phyloP scores from a whole-genome alignment of 305 asterid species.

The Rubia tinctorum region DNA sequence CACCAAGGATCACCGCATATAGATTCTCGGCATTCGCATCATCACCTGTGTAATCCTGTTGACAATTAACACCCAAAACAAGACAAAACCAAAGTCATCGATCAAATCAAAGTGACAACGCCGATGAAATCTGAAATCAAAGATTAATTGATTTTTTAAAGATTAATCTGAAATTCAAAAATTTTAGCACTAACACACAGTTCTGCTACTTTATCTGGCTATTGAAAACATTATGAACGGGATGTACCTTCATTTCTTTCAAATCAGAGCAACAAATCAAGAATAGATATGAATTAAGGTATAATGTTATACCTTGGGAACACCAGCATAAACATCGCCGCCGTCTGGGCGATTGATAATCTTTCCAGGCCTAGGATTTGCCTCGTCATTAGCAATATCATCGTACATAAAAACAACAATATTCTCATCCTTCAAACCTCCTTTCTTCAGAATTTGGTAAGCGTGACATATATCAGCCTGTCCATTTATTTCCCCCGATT shows the following conservation, averaged over 20 bases:
- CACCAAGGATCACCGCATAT: conserved; percentile 83
- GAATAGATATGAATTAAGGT: not conserved
- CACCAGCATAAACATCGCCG: conserved; percentile 74
- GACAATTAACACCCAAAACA: not conserved
- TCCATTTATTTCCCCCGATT: not conserved
- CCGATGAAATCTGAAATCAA: not conserved
- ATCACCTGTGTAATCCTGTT: conserved; percentile 78
- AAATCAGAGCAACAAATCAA: not conserved
- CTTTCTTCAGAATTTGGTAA: conserved; percentile 76
- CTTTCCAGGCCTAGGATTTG: conserved; percentile 73
- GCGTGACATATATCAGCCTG: conserved; percentile 99
- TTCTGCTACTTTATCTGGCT: no score
- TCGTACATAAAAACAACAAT: conserved; percentile 91
- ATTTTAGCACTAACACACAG: no score
- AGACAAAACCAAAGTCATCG: not conserved
- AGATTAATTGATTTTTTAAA: no score
- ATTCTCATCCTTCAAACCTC: conserved; percentile 83
- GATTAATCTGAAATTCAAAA: no score
- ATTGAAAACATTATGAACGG: no score
- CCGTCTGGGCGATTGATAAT: conserved; percentile 79
- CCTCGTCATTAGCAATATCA: conserved; percentile 59
- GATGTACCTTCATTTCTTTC: no score
- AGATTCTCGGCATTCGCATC: conserved; percentile 57
- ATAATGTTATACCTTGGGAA: conserved; percentile 62
- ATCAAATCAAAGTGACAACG: not conserved